Percentiles rank a stretch among this genome's conserved stretches.
Evolutionary conservation across 257 asterid genomes (phyloP).

Genomic region (Solanum sejunctum): DNA sequence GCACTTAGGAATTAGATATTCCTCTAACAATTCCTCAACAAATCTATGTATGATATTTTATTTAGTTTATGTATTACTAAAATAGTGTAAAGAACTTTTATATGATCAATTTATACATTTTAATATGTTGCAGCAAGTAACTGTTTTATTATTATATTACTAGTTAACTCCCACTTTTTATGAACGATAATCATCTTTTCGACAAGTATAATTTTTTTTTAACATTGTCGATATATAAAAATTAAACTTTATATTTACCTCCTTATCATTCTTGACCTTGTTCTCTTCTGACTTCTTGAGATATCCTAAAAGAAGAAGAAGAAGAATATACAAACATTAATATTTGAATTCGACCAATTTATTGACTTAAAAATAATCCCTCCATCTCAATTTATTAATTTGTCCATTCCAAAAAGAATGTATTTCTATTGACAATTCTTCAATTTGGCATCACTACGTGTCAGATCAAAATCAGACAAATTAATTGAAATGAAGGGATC

Average conservation of each 20-base stretch:
- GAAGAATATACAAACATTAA: neutral
- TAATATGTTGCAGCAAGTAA: neutral
- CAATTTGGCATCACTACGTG: neutral
- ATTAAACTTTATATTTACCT: constrained; percentile 27
- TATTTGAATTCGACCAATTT: neutral
- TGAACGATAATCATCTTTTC: neutral
- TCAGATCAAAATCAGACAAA: neutral
- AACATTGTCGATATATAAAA: accelerated
- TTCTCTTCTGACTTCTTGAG: constrained; percentile 81
- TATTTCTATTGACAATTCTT: no score
- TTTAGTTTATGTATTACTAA: no score
- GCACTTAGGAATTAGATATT: no score
- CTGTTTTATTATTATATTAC: neutral
- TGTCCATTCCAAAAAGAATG: no score
- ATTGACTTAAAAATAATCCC: neutral
- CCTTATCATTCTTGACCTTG: constrained; percentile 75
- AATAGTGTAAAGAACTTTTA: neutral
- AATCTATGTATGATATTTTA: no score
- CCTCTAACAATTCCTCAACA: no score
- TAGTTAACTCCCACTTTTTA: neutral
- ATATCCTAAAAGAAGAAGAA: constrained; percentile 36
- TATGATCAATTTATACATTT: neutral
- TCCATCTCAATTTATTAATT: neutral
- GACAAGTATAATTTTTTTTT: neutral
- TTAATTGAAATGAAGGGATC: neutral